Percentiles rank a stretch among this genome's conserved stretches.
Conservation (phyloP, 176 grass and related monocot species). For the Carex parvula region DNA sequence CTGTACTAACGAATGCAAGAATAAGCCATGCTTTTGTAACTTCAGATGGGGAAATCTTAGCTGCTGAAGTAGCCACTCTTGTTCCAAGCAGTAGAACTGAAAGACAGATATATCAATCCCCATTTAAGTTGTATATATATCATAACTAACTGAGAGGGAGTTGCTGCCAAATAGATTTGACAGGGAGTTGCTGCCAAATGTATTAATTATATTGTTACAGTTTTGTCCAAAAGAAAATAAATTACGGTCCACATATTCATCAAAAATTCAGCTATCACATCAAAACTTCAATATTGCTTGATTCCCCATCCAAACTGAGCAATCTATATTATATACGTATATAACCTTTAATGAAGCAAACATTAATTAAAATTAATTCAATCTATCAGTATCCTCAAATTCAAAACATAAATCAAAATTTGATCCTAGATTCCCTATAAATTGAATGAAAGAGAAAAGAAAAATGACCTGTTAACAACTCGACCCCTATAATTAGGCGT, state of each 20-base stretch:
- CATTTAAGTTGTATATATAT: neutral
- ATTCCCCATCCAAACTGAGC: neutral
- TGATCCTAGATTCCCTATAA: neutral
- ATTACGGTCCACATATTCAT: neutral
- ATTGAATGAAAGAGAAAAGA: neutral
- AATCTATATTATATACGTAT: neutral
- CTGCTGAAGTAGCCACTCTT: slow-evolving; percentile 75
- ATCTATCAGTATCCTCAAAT: neutral
- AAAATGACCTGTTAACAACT: neutral
- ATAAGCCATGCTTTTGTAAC: slow-evolving; percentile 87
- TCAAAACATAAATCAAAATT: neutral
- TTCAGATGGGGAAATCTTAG: slow-evolving; percentile 52
- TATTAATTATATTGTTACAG: too few relatives aligned
- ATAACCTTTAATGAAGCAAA: neutral
- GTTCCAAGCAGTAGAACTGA: slow-evolving; percentile 77
- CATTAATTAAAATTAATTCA: neutral
- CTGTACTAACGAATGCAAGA: slow-evolving; percentile 82
- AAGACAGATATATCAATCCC: slow-evolving; percentile 13
- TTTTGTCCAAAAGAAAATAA: too few relatives aligned
- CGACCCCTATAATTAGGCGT: too few relatives aligned
- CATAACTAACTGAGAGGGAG: neutral
- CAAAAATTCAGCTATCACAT: too few relatives aligned
- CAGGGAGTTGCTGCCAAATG: too few relatives aligned
- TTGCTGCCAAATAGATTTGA: too few relatives aligned
- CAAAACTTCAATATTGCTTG: neutral